phyloP scores from a whole-genome alignment of 805 yeast species.

The Candida insectalens region DNA sequence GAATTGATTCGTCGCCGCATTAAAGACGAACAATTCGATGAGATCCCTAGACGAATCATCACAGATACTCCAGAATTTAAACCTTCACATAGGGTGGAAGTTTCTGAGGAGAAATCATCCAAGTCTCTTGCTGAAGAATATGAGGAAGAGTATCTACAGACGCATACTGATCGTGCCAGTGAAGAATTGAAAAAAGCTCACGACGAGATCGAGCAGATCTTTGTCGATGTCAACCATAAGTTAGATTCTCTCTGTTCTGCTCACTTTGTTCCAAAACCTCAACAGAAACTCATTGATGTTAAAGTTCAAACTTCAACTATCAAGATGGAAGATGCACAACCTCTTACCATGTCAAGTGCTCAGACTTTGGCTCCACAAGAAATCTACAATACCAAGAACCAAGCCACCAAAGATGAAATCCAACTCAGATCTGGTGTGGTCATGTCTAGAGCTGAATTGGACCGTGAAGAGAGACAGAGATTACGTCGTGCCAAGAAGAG shows the following conservation, averaged over 20 bases:
- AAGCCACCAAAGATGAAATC: slow-evolving; percentile 46
- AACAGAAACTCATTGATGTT: slow-evolving; percentile 68
- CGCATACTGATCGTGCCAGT: slow-evolving; percentile 26
- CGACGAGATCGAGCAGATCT: slow-evolving; percentile 63
- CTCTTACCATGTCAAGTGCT: slow-evolving; percentile 66
- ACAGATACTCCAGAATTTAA: slow-evolving; percentile 57
- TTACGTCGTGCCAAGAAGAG: slow-evolving; percentile 81
- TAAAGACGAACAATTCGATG: slow-evolving; percentile 69
- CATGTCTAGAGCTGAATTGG: slow-evolving; percentile 71
- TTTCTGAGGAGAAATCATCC: slow-evolving; percentile 73
- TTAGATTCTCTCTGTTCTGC: slow-evolving; percentile 91
- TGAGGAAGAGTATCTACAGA: slow-evolving; percentile 62
- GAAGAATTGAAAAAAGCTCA: slow-evolving; percentile 69
- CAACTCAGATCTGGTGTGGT: slow-evolving; percentile 69
- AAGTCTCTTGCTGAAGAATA: slow-evolving; percentile 88
- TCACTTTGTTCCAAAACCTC: slow-evolving; percentile 87
- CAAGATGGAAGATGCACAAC: slow-evolving; percentile 94
- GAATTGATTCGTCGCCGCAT: slow-evolving; percentile 83
- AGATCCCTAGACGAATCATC: slow-evolving; percentile 63
- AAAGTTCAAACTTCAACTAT: slow-evolving; percentile 78
- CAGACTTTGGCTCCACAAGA: slow-evolving; percentile 92
- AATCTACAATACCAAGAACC: slow-evolving; percentile 47
- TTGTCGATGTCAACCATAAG: slow-evolving; percentile 51
- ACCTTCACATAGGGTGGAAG: slow-evolving; percentile 45
- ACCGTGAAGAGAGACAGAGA: slow-evolving; percentile 79